Evolutionary conservation across 2,329 filamentous ascomycete species (phyloP).

Genomic region (Colletotrichum cordylinicola): DNA sequence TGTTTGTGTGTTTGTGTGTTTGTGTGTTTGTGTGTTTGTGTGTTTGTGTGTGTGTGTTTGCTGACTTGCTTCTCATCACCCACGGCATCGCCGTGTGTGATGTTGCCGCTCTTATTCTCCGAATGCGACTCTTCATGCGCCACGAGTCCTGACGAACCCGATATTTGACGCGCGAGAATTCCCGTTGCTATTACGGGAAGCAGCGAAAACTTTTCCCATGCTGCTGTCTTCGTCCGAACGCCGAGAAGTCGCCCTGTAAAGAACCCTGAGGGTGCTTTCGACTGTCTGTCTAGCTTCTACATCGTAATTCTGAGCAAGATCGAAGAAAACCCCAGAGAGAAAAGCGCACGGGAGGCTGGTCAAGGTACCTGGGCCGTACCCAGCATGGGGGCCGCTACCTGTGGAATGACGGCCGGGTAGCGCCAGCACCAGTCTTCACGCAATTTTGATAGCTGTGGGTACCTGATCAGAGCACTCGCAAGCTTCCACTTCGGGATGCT

Average conservation of each 20-base stretch:
- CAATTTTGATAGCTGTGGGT: conserved; percentile 19
- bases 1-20: not conserved
- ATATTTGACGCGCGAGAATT: not conserved
- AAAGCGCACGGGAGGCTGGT: not conserved
- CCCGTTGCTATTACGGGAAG: not conserved
- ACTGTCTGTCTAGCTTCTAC: not conserved
- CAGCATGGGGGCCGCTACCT: not conserved
- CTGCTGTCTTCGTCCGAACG: not conserved
- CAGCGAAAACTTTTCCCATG: not conserved
- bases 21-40: not conserved
- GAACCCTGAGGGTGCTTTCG: not conserved
- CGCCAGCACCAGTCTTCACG: conserved; percentile 5
- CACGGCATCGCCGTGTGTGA: conserved; percentile 10
- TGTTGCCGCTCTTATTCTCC: not conserved
- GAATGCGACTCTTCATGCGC: conserved; percentile 12
- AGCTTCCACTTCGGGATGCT: not conserved
- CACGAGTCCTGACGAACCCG: conserved; percentile 2
- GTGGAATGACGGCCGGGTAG: conserved; percentile 6
- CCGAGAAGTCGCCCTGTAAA: not conserved
- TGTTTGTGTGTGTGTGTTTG: not conserved
- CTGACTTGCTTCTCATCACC: not conserved
- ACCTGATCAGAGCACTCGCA: not conserved
- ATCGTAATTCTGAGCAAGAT: conserved; percentile 6
- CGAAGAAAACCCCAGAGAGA: not conserved
- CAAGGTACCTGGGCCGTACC: conserved; percentile 9